Evolutionary conservation across 2,329 filamentous ascomycete genomes (phyloP).

Genomic region (Podosphaera aphanis): DNA sequence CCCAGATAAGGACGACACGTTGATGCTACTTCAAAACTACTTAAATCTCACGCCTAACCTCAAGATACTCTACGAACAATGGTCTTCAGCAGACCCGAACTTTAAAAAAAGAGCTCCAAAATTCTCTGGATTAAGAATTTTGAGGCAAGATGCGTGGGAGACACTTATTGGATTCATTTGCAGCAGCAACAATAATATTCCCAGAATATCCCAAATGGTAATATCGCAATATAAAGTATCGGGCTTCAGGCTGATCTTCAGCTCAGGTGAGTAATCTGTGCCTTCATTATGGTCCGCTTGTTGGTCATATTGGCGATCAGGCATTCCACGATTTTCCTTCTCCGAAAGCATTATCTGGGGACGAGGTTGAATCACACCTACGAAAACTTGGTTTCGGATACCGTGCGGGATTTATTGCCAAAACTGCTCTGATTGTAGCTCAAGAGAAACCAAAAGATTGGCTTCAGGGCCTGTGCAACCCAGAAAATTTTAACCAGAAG

Average conservation of each 20-base stretch:
- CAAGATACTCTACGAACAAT: conserved; percentile 54
- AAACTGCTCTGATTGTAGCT: conserved; percentile 57
- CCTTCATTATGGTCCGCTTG: conserved; percentile 53
- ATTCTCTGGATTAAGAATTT: conserved; percentile 76
- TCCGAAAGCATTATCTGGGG: conserved; percentile 46
- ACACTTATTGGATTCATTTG: conserved; percentile 86
- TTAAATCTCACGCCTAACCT: conserved; percentile 69
- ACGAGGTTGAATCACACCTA: conserved; percentile 57
- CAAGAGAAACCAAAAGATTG: conserved; percentile 44
- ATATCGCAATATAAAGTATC: not conserved
- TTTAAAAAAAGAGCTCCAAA: conserved; percentile 69
- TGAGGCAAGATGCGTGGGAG: conserved; percentile 93
- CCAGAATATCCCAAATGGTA: conserved; percentile 86
- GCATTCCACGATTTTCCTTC: conserved; percentile 72
- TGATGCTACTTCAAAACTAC: conserved; percentile 56
- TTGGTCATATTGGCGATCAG: conserved; percentile 45
- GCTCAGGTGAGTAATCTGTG: conserved; percentile 63
- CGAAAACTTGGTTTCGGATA: conserved; percentile 82
- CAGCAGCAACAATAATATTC: conserved; percentile 97
- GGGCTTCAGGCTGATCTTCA: not conserved
- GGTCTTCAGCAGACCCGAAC: conserved; percentile 67
- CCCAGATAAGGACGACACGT: conserved; percentile 40
- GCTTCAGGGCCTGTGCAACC: conserved; percentile 59
- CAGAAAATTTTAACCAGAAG: conserved; percentile 53
- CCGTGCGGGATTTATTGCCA: conserved; percentile 72